These are phyloP conservation scores for Daphne laureola DNA, from an alignment of 441 rosid species.

Conservation along the genomic window DNA sequence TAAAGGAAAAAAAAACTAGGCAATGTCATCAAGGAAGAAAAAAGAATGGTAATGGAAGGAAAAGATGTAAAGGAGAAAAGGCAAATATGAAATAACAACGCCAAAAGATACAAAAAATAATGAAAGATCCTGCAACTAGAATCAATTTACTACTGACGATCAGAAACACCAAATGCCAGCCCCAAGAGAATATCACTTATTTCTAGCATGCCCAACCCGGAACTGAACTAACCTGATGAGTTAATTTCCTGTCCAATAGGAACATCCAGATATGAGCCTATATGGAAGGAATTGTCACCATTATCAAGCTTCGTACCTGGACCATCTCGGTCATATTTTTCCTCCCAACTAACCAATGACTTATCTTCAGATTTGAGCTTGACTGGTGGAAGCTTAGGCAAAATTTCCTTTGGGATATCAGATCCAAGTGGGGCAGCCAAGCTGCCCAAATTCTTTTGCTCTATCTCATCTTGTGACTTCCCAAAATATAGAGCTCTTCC, in stretches of 20 bases:
- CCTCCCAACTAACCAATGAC: slow-evolving; percentile 61
- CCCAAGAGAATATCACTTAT: slow-evolving; percentile 1
- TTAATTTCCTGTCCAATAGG: slow-evolving; percentile 86
- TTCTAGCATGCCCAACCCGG: neutral
- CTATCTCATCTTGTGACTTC: slow-evolving; percentile 44
- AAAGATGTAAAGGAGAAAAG: neutral
- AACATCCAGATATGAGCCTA: slow-evolving; percentile 82
- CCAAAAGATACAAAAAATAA: neutral
- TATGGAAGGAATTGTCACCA: slow-evolving; percentile 50
- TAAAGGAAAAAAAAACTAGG: no score
- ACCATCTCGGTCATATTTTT: slow-evolving; percentile 63
- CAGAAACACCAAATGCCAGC: no score
- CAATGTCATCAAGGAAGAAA: neutral
- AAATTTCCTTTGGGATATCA: slow-evolving; percentile 66
- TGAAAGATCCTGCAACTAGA: neutral
- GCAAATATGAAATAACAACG: neutral
- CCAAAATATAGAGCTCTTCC: slow-evolving; percentile 62
- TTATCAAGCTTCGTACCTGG: slow-evolving; percentile 37
- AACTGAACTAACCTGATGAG: slow-evolving; percentile 65
- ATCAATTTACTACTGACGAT: slow-evolving; percentile 1
- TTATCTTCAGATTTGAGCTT: slow-evolving; percentile 89
- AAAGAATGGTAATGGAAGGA: neutral
- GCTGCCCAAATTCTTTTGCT: slow-evolving; percentile 34
- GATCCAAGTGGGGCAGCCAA: slow-evolving; percentile 36
- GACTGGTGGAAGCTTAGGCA: slow-evolving; percentile 78